phyloP scores from a whole-genome alignment of 2,329 filamentous ascomycete genomes.

The Penicillium brevicompactum region DNA sequence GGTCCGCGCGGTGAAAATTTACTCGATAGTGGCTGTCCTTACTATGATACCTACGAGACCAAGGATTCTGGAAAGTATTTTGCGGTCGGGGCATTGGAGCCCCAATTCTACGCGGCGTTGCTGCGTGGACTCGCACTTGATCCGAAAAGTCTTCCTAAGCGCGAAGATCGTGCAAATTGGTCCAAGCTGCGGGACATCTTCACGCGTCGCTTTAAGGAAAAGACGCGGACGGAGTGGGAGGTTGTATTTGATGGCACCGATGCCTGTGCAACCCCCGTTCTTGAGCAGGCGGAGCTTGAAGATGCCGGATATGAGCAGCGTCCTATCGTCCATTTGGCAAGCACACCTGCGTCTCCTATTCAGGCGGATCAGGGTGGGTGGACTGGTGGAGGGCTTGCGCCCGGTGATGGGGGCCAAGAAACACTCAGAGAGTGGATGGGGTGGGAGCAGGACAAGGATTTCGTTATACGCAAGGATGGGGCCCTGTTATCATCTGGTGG shows the following conservation, averaged over 20 bases:
- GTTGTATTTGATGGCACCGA: slow-evolving; percentile 83
- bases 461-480: slow-evolving; percentile 61
- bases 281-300: slow-evolving; percentile 74
- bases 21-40: slow-evolving; percentile 83
- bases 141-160: slow-evolving; percentile 45
- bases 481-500: slow-evolving; percentile 58
- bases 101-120: slow-evolving; percentile 75
- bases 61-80: slow-evolving; percentile 72
- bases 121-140: slow-evolving; percentile 67
- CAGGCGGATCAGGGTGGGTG: slow-evolving; percentile 69
- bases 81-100: slow-evolving; percentile 88
- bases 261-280: slow-evolving; percentile 87
- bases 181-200: slow-evolving; percentile 65
- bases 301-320: slow-evolving; percentile 52
- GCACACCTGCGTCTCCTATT: slow-evolving; percentile 67
- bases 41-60: slow-evolving; percentile 87
- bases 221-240: slow-evolving; percentile 80
- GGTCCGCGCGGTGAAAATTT: slow-evolving; percentile 71
- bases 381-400: slow-evolving; percentile 57
- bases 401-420: slow-evolving; percentile 73
- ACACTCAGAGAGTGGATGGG: slow-evolving; percentile 72
- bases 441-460: slow-evolving; percentile 73
- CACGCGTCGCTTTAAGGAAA: slow-evolving; percentile 64
- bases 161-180: slow-evolving; percentile 68
- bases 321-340: slow-evolving; percentile 56